Conservation (phyloP, 73 alveolate genomes). For the Tetrahymena malaccensis region DNA sequence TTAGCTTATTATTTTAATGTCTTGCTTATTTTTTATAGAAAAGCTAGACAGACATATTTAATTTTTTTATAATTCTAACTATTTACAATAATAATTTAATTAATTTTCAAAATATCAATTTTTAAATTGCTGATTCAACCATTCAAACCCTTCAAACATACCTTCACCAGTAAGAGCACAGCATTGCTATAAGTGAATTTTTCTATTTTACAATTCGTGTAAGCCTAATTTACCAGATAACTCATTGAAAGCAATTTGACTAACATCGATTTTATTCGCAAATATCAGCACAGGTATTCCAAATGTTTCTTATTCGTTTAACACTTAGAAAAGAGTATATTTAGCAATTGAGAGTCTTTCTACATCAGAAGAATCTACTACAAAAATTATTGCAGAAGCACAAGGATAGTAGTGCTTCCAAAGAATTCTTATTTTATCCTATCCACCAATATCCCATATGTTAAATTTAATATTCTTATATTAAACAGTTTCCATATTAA, state of each 20-base stretch:
- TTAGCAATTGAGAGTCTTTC: constrained; percentile 50
- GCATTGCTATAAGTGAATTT: constrained; percentile 32
- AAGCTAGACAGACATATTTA: too few relatives aligned
- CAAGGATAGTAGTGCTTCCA: constrained; percentile 85
- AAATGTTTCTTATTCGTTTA: constrained; percentile 32
- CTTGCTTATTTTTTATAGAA: too few relatives aligned
- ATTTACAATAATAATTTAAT: too few relatives aligned
- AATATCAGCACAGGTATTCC: constrained; percentile 68
- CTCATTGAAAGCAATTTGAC: constrained; percentile 16
- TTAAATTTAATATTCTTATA: constrained; percentile 57
- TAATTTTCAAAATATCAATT: background rate
- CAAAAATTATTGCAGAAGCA: constrained; percentile 69
- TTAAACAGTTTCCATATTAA: constrained; percentile 76
- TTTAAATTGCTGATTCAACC: constrained; percentile 11
- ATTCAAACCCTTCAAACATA: constrained; percentile 56
- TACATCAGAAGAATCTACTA: constrained; percentile 64
- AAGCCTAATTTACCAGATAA: constrained; percentile 22
- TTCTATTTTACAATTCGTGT: constrained; percentile 8
- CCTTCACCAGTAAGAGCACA: constrained; percentile 69
- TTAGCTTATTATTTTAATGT: too few relatives aligned
- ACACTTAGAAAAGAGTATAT: constrained; percentile 50
- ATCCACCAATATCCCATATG: constrained; percentile 93
- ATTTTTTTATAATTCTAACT: too few relatives aligned
- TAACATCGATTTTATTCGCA: constrained; percentile 78
- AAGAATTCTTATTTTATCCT: constrained; percentile 61